A percentile compares a stretch with the other conserved stretches of the same genome.
Conservation (phyloP, 177 flowering plant genomes). For the Vitis hybrid region DNA sequence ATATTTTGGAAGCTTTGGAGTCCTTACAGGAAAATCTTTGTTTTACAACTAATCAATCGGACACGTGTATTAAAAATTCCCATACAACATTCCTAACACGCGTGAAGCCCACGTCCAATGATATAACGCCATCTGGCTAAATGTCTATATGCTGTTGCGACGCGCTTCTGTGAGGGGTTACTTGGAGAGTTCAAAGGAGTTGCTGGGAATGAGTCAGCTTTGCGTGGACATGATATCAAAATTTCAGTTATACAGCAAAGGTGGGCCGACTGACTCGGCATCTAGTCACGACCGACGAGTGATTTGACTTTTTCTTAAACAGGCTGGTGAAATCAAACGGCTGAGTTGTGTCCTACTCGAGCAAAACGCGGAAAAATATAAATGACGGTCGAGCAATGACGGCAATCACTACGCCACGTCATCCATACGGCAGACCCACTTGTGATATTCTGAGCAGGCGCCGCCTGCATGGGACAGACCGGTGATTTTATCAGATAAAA, state of each 20-base stretch:
- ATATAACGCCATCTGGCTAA: too few species aligned
- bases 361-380: not conserved
- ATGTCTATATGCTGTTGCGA: not conserved
- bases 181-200: too few species aligned
- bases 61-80: not conserved
- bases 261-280: conserved; percentile 22
- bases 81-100: not conserved
- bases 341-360: not conserved
- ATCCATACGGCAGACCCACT: not conserved
- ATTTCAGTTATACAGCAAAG: too few species aligned
- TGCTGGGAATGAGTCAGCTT: conserved; percentile 23
- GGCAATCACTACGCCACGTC: not conserved
- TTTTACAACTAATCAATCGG: not conserved
- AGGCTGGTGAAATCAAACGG: not conserved
- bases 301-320: not conserved
- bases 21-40: conserved; percentile 19
- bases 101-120: not conserved
- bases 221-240: conserved; percentile 21
- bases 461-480: too few species aligned
- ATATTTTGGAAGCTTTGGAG: conserved; percentile 17
- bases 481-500: not conserved
- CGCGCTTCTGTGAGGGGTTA: not conserved
- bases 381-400: not conserved
- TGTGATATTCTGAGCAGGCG: too few species aligned
- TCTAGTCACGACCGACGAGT: conserved; percentile 20